Conservation (phyloP, 2,329 filamentous ascomycete genomes). For the Periconia sp. region DNA sequence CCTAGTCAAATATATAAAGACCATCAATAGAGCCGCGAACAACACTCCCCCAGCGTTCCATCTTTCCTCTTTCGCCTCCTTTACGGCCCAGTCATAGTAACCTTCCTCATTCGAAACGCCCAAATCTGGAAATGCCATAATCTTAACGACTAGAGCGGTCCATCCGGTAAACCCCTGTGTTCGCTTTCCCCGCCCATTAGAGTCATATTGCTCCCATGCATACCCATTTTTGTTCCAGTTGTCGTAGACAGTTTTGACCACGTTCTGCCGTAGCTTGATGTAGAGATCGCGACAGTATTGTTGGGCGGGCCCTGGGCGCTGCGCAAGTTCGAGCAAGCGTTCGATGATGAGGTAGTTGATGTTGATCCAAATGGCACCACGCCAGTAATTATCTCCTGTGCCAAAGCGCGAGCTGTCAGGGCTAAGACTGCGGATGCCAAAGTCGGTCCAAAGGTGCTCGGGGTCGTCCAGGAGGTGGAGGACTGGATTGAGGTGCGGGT, state of each 20-base stretch:
- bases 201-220: conserved; percentile 96
- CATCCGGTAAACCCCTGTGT: conserved; percentile 96
- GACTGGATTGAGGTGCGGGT: conserved; percentile 73
- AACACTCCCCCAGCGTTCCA: conserved; percentile 22
- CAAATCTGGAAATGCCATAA: conserved; percentile 89
- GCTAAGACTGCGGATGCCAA: conserved; percentile 86
- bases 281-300: conserved; percentile 75
- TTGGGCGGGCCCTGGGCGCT: conserved; percentile 65
- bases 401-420: conserved; percentile 79
- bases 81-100: conserved; percentile 26
- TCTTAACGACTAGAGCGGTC: conserved; percentile 92
- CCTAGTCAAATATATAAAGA: conserved; percentile 28
- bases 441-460: conserved; percentile 82
- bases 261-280: conserved; percentile 74
- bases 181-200: conserved; percentile 84
- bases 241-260: conserved; percentile 84
- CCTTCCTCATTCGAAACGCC: conserved; percentile 19
- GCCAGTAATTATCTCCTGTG: conserved; percentile 94
- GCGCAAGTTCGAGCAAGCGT: conserved; percentile 61
- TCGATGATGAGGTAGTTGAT: conserved; percentile 90
- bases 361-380: conserved; percentile 92
- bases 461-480: conserved; percentile 79
- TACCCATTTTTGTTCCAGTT: conserved; percentile 92
- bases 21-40: conserved; percentile 18
- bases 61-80: conserved; percentile 21